Evolutionary conservation across 768 basidiomycete genomes (phyloP).

Genomic region (Tylopilus felleus): DNA sequence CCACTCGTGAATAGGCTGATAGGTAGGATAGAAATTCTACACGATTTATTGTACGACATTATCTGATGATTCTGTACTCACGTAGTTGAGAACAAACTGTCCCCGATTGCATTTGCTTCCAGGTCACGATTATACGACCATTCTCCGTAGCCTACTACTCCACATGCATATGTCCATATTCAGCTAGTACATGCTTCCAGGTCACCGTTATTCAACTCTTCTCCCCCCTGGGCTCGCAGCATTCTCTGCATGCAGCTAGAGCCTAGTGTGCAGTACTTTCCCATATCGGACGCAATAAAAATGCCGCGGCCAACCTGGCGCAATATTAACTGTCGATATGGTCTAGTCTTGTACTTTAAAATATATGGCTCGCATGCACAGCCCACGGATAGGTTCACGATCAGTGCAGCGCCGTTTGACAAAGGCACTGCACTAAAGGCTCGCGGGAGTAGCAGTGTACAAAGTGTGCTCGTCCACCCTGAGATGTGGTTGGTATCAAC

Average conservation of each 20-base stretch:
- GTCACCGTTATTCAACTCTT: too few species aligned
- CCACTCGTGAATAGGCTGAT: background rate
- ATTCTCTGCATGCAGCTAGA: too few species aligned
- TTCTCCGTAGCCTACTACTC: background rate
- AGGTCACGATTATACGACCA: background rate
- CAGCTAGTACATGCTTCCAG: too few species aligned
- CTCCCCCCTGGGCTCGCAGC: too few species aligned
- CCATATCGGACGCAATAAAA: background rate
- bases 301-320: background rate
- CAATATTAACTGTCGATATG: background rate
- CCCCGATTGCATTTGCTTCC: background rate
- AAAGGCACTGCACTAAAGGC: constrained; percentile 4
- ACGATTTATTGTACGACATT: background rate
- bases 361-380: background rate
- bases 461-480: background rate
- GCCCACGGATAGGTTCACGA: background rate
- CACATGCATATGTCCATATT: too few species aligned
- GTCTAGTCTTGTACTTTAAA: background rate
- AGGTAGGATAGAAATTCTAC: background rate
- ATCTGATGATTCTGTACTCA: background rate
- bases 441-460: constrained; percentile 15
- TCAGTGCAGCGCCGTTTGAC: background rate
- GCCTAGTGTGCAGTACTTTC: too few species aligned
- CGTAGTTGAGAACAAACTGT: background rate
- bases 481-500: too few species aligned